Evolutionary conservation across 2,329 filamentous ascomycete species (phyloP).

Genomic region (Fusarium euwallaceae): DNA sequence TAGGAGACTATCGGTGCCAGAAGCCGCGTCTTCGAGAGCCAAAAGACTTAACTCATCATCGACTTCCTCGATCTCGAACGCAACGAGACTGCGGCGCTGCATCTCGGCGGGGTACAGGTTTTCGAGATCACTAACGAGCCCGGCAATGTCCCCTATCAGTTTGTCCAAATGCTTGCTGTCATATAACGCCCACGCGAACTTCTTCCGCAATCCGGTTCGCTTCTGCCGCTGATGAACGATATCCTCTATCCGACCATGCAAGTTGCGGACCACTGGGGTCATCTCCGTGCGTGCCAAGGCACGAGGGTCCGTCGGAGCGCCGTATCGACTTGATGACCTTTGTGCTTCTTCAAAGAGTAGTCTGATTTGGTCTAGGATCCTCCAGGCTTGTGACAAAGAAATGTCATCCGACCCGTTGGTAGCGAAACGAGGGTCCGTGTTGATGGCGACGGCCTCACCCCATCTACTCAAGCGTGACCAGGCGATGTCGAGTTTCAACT

Average conservation of each 20-base stretch:
- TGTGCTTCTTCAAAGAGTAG: background rate
- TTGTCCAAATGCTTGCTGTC: constrained; percentile 36
- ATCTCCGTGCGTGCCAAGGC: background rate
- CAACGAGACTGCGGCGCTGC: constrained; percentile 25
- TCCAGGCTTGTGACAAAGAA: background rate
- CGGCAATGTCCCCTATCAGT: constrained; percentile 38
- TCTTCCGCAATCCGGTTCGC: background rate
- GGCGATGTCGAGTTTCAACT: constrained; percentile 50
- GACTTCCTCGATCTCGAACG: constrained; percentile 42
- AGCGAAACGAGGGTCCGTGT: constrained; percentile 45
- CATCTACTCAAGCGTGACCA: constrained; percentile 51
- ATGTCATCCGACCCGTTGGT: background rate
- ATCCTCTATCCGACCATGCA: background rate
- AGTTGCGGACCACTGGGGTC: background rate
- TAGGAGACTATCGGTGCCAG: constrained; percentile 8
- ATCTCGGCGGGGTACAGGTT: constrained; percentile 37
- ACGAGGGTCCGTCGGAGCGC: too few relatives aligned
- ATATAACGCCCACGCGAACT: constrained; percentile 6
- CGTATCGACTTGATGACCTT: background rate
- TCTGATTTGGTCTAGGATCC: background rate
- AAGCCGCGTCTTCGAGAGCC: constrained; percentile 24
- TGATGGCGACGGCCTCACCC: constrained; percentile 50
- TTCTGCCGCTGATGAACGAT: constrained; percentile 5
- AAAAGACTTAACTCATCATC: constrained; percentile 41
- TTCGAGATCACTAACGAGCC: constrained; percentile 45